Conservation (phyloP, 1,284 basidiomycete species). For the Chondrostereum purpureum region DNA sequence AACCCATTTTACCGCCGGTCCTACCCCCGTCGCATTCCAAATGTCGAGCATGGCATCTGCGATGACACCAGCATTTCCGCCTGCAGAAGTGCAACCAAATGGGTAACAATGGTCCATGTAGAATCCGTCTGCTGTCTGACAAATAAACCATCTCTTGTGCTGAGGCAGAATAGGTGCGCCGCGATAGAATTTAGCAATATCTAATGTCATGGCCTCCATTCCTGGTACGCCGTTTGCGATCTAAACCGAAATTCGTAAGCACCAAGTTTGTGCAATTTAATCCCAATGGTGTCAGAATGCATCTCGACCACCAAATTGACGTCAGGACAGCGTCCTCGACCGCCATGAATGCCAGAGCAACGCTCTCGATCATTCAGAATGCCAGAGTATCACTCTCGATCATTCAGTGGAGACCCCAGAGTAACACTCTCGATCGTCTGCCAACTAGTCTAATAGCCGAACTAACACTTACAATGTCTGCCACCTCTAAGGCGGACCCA, state of each 20-base stretch:
- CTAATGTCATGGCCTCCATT: conserved; percentile 16
- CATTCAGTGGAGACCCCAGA: too few relatives aligned
- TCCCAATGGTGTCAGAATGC: too few relatives aligned
- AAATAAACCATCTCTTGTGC: conserved; percentile 24
- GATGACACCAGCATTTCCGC: conserved; percentile 22
- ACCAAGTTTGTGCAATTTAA: too few relatives aligned
- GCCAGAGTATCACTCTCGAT: too few relatives aligned
- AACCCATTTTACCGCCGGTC: conserved; percentile 19
- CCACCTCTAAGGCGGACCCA: conserved; percentile 13
- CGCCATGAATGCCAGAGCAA: too few relatives aligned
- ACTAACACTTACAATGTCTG: conserved; percentile 20
- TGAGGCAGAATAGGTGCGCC: conserved; percentile 18
- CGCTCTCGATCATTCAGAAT: too few relatives aligned
- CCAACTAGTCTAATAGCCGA: conserved; percentile 2
- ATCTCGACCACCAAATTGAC: too few relatives aligned
- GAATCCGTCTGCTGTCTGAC: conserved; percentile 17
- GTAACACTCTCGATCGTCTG: too few relatives aligned
- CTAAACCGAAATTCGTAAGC: too few relatives aligned
- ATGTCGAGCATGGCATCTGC: conserved; percentile 25
- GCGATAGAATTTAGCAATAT: conserved; percentile 18
- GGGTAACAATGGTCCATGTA: conserved; percentile 23
- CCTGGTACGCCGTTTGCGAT: conserved; percentile 16
- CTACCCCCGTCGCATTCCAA: conserved; percentile 15
- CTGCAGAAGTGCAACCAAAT: conserved; percentile 24
- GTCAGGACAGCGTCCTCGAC: too few relatives aligned